Evolutionary conservation across 345 rosid genomes (phyloP), one percentile per base, ranked within the genome.

Genomic region (Eucalyptus cloeziana): DNA sequence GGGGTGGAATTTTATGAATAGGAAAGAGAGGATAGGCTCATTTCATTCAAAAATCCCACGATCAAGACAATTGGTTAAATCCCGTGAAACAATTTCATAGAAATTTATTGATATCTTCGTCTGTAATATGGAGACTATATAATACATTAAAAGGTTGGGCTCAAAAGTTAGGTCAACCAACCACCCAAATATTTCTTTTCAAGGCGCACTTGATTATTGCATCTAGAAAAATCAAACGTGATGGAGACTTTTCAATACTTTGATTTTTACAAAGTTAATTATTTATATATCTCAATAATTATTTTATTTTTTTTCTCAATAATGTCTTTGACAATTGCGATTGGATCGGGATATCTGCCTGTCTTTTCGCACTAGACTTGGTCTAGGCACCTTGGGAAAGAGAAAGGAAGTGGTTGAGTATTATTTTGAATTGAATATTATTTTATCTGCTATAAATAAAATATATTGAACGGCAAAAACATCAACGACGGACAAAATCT

Each of bases 31-130:
- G 5, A 52, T 8, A 52, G 25, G 10, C 4, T 52, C 58, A 7
- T 52, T 21, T 7, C 4, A 21, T 52, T 52, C 24, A 52, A 52
- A 52, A 52, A 52, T 3, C 2, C 4, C 9, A 52, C 0, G 0
- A 52, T 7, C 10, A 52, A 52, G 4, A 7, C 9, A 19, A 52
- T 52, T 8, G 58, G 0, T 2, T 0, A 5, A 52, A 52, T 52
- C 25, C 0, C 10, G 1, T 52, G 1, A 52, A 52, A 52, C 0
- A 5, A 52, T 52, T 8, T 21, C 10, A 17, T 52, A 8, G 2
- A 52, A 19, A 10, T 52, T 52, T 21, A 21, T 52, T 21, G 25
- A 52, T 52, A 21, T 21, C 25, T 33, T 19, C 40, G 2, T 2
- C 3, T 17, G 13, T 19, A 37, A 5, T 33, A 37, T 10, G 8